phyloP scores from a whole-genome alignment of 257 asterid genomes.

The Paulownia fortunei region DNA sequence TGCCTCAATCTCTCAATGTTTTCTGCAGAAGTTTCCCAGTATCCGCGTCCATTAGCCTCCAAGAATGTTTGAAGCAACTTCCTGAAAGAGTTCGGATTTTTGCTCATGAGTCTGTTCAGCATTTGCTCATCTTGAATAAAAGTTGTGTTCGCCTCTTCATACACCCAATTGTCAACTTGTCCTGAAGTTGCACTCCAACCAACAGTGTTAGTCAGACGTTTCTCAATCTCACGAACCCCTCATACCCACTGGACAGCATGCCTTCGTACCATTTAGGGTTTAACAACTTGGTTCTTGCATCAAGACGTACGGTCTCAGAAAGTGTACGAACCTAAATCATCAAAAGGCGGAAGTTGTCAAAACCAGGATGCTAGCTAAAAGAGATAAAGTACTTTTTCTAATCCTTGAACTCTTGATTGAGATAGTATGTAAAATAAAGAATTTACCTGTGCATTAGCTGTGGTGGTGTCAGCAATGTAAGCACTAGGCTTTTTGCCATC shows the following conservation, averaged over 20 bases:
- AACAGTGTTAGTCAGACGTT: slow-evolving; percentile 83
- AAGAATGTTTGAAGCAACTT: slow-evolving; percentile 89
- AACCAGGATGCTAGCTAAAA: not conserved
- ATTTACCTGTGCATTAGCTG: slow-evolving; percentile 95
- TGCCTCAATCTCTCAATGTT: slow-evolving; percentile 81
- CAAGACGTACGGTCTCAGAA: slow-evolving; percentile 93
- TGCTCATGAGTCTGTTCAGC: slow-evolving; percentile 87
- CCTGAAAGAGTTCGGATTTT: slow-evolving; percentile 91
- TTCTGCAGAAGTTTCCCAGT: slow-evolving; percentile 94
- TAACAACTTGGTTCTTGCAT: slow-evolving; percentile 88
- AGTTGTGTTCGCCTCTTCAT: slow-evolving; percentile 94
- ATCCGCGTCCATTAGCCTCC: slow-evolving; percentile 97
- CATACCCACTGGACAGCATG: slow-evolving; percentile 91
- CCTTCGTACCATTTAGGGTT: slow-evolving; percentile 99
- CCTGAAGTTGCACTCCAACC: slow-evolving; percentile 99
- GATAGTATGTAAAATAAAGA: no score
- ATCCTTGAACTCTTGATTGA: no score
- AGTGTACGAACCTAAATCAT: slow-evolving; percentile 76
- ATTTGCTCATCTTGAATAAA: slow-evolving; percentile 85
- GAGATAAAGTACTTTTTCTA: no score
- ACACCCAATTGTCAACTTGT: slow-evolving; percentile 97
- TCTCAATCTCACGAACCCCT: slow-evolving; percentile 94
- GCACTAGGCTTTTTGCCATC: slow-evolving; percentile 97
- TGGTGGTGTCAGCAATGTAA: slow-evolving; percentile 94
- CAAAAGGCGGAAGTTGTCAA: not conserved